phyloP scores from a whole-genome alignment of 257 asterid genomes.

The Jacaranda copaia region DNA sequence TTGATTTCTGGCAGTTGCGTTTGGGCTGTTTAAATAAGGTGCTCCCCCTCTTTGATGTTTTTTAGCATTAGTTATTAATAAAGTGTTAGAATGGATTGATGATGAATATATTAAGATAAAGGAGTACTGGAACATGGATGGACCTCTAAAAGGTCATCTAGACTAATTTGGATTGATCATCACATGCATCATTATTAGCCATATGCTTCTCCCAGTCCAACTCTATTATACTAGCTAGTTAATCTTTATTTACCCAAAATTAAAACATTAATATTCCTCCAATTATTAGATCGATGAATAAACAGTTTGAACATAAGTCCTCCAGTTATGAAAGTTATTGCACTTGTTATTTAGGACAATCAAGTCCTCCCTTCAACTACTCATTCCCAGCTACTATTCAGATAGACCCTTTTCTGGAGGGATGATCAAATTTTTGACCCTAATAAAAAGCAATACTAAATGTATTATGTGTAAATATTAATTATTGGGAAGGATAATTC shows the following conservation, averaged over 20 bases:
- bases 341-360: too few species aligned
- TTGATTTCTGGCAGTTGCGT: constrained; percentile 30
- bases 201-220: constrained; percentile 48
- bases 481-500: constrained; percentile 14
- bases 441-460: background rate
- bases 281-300: constrained; percentile 43
- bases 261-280: constrained; percentile 37
- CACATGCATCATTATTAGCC: constrained; percentile 62
- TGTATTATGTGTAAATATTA: too few species aligned
- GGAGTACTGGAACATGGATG: constrained; percentile 48
- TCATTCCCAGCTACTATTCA: too few species aligned
- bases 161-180: constrained; percentile 46
- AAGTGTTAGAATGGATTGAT: constrained; percentile 26
- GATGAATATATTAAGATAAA: constrained; percentile 38
- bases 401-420: background rate
- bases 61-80: background rate
- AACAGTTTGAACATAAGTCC: too few species aligned
- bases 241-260: constrained; percentile 18
- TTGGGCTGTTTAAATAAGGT: constrained; percentile 54
- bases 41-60: background rate
- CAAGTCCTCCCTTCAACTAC: too few species aligned
- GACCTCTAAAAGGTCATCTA: constrained; percentile 37
- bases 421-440: background rate
- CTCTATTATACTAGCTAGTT: constrained; percentile 34
- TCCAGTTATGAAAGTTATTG: constrained; percentile 2